phyloP scores from a whole-genome alignment of 192 early-diverging fungal species.

The Coemansia sp. region DNA sequence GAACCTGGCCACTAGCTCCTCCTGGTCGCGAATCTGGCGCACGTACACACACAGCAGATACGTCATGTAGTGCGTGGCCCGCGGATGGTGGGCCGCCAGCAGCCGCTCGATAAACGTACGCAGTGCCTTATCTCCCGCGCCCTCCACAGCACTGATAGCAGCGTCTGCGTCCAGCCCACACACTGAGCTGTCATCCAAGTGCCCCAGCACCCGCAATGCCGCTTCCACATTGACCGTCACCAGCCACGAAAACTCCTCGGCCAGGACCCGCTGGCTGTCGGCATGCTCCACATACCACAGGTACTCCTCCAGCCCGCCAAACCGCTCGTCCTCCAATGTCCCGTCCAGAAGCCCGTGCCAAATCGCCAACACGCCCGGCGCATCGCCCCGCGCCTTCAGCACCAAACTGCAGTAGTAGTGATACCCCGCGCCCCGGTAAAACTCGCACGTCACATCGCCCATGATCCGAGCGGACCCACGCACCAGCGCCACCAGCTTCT shows the following conservation, averaged over 20 bases:
- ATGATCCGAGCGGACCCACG: constrained; percentile 4
- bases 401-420: constrained; percentile 42
- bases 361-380: constrained; percentile 9
- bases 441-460: constrained; percentile 18
- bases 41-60: constrained; percentile 34
- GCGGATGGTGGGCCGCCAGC: constrained; percentile 10
- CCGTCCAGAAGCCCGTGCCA: constrained; percentile 30
- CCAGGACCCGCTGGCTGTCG: constrained; percentile 8
- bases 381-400: constrained; percentile 16
- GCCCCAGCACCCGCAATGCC: constrained; percentile 9
- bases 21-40: constrained; percentile 25
- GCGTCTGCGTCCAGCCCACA: constrained; percentile 25
- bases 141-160: constrained; percentile 10
- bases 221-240: constrained; percentile 8
- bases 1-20: constrained; percentile 8
- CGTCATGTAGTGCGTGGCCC: constrained; percentile 39
- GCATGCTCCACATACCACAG: constrained; percentile 7
- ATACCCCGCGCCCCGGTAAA: constrained; percentile 4
- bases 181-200: constrained; percentile 13
- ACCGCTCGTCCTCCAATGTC: constrained; percentile 10
- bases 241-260: constrained; percentile 28
- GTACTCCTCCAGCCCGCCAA: constrained; percentile 41
- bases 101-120: constrained; percentile 43
- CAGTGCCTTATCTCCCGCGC: constrained; percentile 7
- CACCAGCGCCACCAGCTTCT: constrained; percentile 12